Evolutionary conservation across 2,329 filamentous ascomycete species (phyloP).

Genomic region (Aspergillus sp.): DNA sequence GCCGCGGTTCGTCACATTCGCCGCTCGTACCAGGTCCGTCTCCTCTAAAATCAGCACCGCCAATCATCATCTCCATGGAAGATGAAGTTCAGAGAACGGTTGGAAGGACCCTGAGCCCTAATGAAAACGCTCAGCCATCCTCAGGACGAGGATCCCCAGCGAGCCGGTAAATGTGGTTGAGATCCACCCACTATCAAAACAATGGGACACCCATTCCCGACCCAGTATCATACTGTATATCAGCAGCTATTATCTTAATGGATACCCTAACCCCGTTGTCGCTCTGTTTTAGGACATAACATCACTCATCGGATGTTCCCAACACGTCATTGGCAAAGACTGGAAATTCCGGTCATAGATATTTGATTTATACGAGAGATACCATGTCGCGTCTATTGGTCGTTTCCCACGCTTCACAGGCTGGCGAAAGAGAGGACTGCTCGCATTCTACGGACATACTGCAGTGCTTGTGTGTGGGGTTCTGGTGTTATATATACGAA

Average conservation of each 20-base stretch:
- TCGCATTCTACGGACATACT: constrained; percentile 20
- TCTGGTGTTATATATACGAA: constrained; percentile 15
- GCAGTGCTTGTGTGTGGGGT: constrained; percentile 16
- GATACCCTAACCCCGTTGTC: neutral
- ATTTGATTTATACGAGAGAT: constrained; percentile 20
- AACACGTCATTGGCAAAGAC: neutral
- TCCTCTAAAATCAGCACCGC: constrained; percentile 38
- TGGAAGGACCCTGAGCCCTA: constrained; percentile 33
- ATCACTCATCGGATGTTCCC: neutral
- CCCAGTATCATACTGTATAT: neutral
- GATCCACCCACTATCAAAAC: neutral
- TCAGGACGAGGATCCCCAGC: constrained; percentile 19
- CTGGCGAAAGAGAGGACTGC: constrained; percentile 2
- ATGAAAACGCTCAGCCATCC: constrained; percentile 29
- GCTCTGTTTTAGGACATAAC: neutral
- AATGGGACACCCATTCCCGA: neutral
- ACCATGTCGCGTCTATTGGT: constrained; percentile 23
- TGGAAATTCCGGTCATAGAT: constrained; percentile 11
- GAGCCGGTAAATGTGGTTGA: constrained; percentile 15
- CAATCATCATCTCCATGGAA: constrained; percentile 35
- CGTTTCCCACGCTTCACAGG: neutral
- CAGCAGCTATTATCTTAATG: constrained; percentile 1
- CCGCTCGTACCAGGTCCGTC: constrained; percentile 26
- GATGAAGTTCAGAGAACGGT: constrained; percentile 27
- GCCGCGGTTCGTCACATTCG: constrained; percentile 22